Base-by-base conservation (phyloP, 2,329 filamentous ascomycete species). In the Neofusicoccum kwambonambiense region DNA sequence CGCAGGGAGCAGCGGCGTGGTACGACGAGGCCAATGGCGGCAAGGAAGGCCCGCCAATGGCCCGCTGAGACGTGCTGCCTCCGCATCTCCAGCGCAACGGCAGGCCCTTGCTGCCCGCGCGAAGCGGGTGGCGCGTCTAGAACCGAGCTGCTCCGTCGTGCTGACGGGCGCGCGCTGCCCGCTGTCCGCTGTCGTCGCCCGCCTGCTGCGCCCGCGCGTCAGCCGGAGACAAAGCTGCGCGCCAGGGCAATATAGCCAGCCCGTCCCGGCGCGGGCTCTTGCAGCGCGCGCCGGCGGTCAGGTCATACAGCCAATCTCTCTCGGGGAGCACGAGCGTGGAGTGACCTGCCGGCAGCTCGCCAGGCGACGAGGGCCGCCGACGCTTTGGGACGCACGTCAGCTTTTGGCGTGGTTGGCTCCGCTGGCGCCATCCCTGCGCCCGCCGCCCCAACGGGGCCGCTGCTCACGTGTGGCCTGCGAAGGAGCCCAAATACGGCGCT, bases 1-100 rank as follows among this genome's bases (percentile, higher is more conserved):
- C 60, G 39, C 37, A 37, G 15, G 31, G 34, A 41, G 22, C 22
- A 44, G 49, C 11, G 41, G 12, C 12, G 50, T 56, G 39, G 61
- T 56, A 64, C 61, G 42, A 45, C 41, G 61, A 19, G 31, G 37
- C 61, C 61, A 44, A 54, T 54, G 49, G 61, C 49, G 61, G 61
- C 61, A 54, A 54, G 41, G 50, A 54, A 47, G 49, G 50, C 47
- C 31, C 15, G 61, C 56, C 56, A 60, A 60, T 60, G 41, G n/a
- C 12, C 27, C 17, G 7, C n/a, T 37, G 56, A 45, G 31, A 60
- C 41, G 22, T 22, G 22, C 56, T 47, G 56, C 56, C 56, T 60
- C 37, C 56, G 42, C 42, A 60, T 60, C 41, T 12, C 42, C 56
- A 60, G 56, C 56, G 27, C 56, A 47, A 60, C 56, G 56, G 56